phyloP scores from a whole-genome alignment of 2,329 filamentous ascomycete species.

The Talaromyces sp. region DNA sequence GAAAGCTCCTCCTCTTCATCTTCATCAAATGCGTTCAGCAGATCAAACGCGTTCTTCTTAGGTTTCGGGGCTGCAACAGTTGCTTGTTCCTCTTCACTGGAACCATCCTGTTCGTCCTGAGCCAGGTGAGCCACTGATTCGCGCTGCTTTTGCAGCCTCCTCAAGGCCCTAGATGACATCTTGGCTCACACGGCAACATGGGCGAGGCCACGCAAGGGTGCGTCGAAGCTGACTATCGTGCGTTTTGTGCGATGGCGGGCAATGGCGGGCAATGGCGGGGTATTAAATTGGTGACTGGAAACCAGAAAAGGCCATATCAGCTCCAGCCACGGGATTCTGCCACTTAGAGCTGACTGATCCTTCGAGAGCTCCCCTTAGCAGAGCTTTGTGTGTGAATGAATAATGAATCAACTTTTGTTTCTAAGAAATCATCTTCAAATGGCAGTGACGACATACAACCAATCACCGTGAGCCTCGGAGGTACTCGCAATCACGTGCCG shows the following conservation, averaged over 20 bases:
- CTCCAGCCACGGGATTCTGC: not conserved
- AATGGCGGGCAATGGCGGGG: not conserved
- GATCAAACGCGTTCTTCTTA: constrained; percentile 50
- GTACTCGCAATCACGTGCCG: constrained; percentile 12
- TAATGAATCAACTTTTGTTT: not conserved
- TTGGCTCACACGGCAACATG: constrained; percentile 7
- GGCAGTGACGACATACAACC: constrained; percentile 11
- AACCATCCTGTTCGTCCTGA: constrained; percentile 32
- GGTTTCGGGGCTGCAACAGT: constrained; percentile 25
- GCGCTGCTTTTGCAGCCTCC: constrained; percentile 57
- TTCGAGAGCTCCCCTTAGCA: not conserved
- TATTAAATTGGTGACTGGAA: not conserved
- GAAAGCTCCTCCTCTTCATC: constrained; percentile 13
- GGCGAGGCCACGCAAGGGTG: not conserved
- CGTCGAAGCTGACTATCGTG: not conserved
- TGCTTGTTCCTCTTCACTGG: constrained; percentile 35
- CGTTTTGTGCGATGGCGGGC: not conserved
- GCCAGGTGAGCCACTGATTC: constrained; percentile 41
- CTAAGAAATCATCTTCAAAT: not conserved
- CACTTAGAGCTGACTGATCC: not conserved
- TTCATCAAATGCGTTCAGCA: constrained; percentile 43
- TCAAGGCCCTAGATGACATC: constrained; percentile 63
- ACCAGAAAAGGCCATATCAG: not conserved
- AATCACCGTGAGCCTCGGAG: not conserved
- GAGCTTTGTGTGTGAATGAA: not conserved